Percentiles rank a stretch among this genome's conserved stretches.
phyloP scores from a whole-genome alignment of 2,329 filamentous ascomycete genomes.

The Penicillium italicum region DNA sequence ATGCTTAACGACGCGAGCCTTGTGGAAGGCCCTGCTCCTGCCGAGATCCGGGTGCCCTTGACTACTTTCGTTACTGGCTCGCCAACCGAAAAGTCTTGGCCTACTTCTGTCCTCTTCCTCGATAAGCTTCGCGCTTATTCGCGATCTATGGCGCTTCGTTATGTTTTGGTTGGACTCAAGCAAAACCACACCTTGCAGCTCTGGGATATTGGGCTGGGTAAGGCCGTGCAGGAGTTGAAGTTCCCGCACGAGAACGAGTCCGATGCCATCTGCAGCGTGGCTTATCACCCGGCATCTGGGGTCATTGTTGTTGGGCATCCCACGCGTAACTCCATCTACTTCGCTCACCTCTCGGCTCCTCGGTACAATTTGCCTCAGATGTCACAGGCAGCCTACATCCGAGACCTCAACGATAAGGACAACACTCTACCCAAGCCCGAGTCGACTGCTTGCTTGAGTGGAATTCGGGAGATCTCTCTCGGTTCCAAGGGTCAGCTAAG shows the following conservation, averaged over 20 bases:
- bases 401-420: conserved; percentile 70
- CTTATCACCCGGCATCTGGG: conserved; percentile 86
- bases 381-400: conserved; percentile 83
- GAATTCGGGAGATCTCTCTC: conserved; percentile 92
- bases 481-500: conserved; percentile 79
- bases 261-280: conserved; percentile 95
- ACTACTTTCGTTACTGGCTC: conserved; percentile 83
- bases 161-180: conserved; percentile 97
- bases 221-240: conserved; percentile 95
- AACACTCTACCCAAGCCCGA: conserved; percentile 75
- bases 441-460: conserved; percentile 95
- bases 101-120: conserved; percentile 90
- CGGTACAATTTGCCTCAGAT: conserved; percentile 79
- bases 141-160: conserved; percentile 84
- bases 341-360: conserved; percentile 90
- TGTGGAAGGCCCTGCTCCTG: conserved; percentile 45
- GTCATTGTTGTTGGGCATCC: conserved; percentile 95
- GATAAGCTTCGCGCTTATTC: conserved; percentile 93
- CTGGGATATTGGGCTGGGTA: conserved; percentile 93
- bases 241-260: conserved; percentile 94
- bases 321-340: conserved; percentile 95
- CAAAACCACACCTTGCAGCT: conserved; percentile 98
- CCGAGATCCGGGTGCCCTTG: conserved; percentile 81
- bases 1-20: conserved; percentile 55
- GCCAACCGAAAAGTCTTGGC: conserved; percentile 90